Conservation (phyloP, 768 basidiomycete genomes). For the Psilocybe subaeruginosa region DNA sequence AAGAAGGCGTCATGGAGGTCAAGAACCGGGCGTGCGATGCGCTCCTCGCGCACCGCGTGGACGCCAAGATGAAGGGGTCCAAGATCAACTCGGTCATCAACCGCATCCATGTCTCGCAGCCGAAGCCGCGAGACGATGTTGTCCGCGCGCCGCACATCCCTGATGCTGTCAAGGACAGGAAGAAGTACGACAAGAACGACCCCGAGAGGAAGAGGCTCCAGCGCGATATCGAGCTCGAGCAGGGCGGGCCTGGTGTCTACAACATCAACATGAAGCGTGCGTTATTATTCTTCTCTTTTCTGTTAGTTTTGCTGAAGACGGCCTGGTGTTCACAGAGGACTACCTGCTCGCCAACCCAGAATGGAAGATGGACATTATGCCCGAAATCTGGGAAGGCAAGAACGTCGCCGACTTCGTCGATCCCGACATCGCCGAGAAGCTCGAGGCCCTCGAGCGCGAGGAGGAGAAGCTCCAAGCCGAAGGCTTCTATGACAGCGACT, state of each 20-base stretch:
- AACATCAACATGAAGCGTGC: constrained; percentile 88
- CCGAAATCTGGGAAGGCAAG: constrained; percentile 99
- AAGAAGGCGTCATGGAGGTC: constrained; percentile 97
- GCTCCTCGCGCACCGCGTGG: constrained; percentile 92
- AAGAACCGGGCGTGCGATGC: constrained; percentile 96
- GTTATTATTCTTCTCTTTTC: constrained; percentile 29
- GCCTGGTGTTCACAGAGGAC: constrained; percentile 61
- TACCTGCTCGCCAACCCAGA: constrained; percentile 87
- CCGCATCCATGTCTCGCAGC: constrained; percentile 94
- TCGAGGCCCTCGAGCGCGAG: constrained; percentile 95
- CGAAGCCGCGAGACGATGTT: constrained; percentile 88
- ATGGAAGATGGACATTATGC: constrained; percentile 97
- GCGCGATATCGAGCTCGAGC: constrained; percentile 82
- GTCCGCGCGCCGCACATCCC: constrained; percentile 90
- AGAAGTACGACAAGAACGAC: constrained; percentile 88
- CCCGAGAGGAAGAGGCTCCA: constrained; percentile 74
- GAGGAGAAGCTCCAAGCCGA: constrained; percentile 93
- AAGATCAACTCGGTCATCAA: constrained; percentile 93
- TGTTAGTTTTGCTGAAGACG: background rate
- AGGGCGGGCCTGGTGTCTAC: constrained; percentile 90
- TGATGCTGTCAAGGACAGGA: constrained; percentile 72
- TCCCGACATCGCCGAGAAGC: constrained; percentile 94
- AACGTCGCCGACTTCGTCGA: constrained; percentile 99
- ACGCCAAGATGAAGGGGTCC: constrained; percentile 89
- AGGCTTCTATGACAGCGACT: constrained; percentile 93